These are phyloP conservation scores for Globisporangium lucens DNA, from an alignment of 352 stramenopile species.

Conservation along the genomic window DNA sequence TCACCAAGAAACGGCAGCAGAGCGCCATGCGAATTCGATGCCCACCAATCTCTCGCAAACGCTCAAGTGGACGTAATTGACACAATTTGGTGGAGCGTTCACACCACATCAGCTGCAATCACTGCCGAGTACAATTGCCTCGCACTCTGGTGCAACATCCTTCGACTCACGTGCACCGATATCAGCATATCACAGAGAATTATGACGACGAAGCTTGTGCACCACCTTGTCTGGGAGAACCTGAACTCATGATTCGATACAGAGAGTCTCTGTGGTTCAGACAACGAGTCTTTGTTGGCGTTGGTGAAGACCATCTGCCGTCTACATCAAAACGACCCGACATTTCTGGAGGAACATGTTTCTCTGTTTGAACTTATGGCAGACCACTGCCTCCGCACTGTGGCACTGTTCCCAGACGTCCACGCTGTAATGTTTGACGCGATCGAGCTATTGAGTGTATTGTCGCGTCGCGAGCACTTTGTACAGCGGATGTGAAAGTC, in stretches of 20 bases:
- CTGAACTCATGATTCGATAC: neutral
- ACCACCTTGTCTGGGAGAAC: slow-evolving; percentile 4
- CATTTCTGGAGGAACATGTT: slow-evolving; percentile 2
- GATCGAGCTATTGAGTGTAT: slow-evolving; percentile 11
- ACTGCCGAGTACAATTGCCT: neutral
- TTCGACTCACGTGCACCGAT: neutral
- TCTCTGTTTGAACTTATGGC: neutral
- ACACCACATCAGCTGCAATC: neutral
- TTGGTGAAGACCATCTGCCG: slow-evolving; percentile 6
- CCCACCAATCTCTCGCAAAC: neutral
- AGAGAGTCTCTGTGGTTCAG: neutral
- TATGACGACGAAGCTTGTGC: neutral
- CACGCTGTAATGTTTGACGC: slow-evolving; percentile 10
- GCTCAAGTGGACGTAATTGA: slow-evolving; percentile 10
- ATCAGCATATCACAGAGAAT: neutral
- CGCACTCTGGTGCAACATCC: slow-evolving; percentile 16
- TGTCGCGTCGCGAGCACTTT: neutral
- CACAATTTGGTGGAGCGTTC: slow-evolving; percentile 13
- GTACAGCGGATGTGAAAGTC: neutral
- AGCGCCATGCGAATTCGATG: neutral
- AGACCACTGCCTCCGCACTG: slow-evolving; percentile 13
- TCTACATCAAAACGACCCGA: neutral
- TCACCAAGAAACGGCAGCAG: neutral
- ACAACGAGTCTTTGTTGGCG: slow-evolving; percentile 7
- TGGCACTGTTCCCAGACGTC: slow-evolving; percentile 1